These are phyloP conservation scores for Dictyostelium brefeldianum DNA, from an alignment of 78 protist species.

Conservation along the genomic window DNA sequence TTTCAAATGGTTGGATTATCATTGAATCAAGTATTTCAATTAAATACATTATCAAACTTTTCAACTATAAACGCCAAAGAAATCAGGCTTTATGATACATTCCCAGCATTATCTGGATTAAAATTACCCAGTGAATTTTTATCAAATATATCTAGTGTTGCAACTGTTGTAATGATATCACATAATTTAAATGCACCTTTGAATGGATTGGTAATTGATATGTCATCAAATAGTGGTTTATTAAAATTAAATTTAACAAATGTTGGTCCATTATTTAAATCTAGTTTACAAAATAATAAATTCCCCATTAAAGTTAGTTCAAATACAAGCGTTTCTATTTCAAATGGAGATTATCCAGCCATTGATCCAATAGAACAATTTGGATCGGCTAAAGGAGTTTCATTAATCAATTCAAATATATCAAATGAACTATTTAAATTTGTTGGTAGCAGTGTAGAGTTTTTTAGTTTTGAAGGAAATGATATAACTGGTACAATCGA, in stretches of 20 bases:
- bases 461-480: background rate
- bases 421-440: background rate
- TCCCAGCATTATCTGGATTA: background rate
- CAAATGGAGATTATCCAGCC: background rate
- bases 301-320: background rate
- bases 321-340: background rate
- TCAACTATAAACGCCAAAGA: background rate
- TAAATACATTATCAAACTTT: background rate
- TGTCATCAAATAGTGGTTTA: background rate
- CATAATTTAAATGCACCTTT: too few species aligned
- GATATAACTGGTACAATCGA: background rate
- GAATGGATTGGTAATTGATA: too few species aligned
- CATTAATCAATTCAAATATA: background rate
- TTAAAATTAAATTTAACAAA: background rate
- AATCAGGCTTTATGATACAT: background rate
- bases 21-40: background rate
- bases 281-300: background rate
- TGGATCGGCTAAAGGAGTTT: background rate
- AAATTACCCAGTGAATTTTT: background rate
- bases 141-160: background rate
- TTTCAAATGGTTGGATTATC: background rate
- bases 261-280: background rate
- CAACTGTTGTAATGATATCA: too few species aligned
- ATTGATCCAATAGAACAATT: background rate
- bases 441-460: background rate